Base-by-base conservation (phyloP, 78 protist species). In the Isochrysis galbana region DNA sequence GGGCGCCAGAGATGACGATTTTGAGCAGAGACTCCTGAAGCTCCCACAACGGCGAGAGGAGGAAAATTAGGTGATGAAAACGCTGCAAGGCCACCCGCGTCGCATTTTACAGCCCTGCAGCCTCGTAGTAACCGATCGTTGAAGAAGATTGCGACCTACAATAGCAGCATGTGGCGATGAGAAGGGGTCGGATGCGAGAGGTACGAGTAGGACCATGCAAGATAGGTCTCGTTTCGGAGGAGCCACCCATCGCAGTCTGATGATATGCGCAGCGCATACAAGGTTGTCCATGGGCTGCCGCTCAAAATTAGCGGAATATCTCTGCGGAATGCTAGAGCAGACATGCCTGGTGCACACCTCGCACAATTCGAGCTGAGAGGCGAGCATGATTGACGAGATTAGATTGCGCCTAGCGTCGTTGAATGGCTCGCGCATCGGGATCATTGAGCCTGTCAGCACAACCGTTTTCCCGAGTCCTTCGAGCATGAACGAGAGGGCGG, bases 401-500 rank as follows among this genome's bases (percentile, higher is more conserved):
- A 97, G 95, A 54, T 95, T 94, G 70, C 82, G 44, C 78, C 36
- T 26, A 7, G 96, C 96, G 91, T 96, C 98, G 51, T 47, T 93
- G 70, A 21, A 92, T 23, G 47, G 38, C 55, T 96, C 97, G 25
- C 45, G 2, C 78, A 98, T 67, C 17, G 99, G 99, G 74, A 95
- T 91, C 36, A 95, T 96, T 7, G 94, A 83, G 67, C 98, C 98
- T 0, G 98, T 96, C 32, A 96, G n/a, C 42, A 96, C 87, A 7
- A 97, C 97, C 0, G 97, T 32, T 78, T 95, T 96, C 83, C 88
- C 74, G 17, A 96, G 54, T 83, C 93, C 92, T 38, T 92, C 94
- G 22, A 97, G 93, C 94, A 97, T 89, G 93, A 96, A 97, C 32
- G 96, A 93, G 45, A 97, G 90, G 46, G 98, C 98, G 47, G 95